Percentiles rank a stretch among this genome's conserved stretches.
Evolutionary conservation across 139 green algal species (phyloP).

Genomic region (Picochlorum sp.): DNA sequence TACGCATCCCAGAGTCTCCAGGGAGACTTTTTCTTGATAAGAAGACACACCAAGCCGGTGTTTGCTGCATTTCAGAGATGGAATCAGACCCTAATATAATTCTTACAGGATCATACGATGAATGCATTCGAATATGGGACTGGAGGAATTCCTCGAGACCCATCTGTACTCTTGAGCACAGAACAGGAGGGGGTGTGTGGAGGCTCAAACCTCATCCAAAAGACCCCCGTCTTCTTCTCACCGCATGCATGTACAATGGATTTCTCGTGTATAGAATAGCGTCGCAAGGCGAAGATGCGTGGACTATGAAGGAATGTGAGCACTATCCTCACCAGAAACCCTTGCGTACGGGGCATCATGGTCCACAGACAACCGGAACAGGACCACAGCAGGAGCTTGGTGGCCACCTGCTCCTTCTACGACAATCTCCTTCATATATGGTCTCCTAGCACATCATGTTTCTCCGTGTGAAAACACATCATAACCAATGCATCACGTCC

Average conservation of each 20-base stretch:
- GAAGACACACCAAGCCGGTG: conserved; percentile 61
- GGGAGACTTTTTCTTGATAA: conserved; percentile 6
- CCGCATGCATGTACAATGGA: conserved; percentile 79
- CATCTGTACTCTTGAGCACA: conserved; percentile 19
- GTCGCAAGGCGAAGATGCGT: not conserved
- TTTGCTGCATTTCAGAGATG: conserved; percentile 66
- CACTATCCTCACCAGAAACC: conserved; percentile 28
- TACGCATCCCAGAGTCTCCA: not conserved
- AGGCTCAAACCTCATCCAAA: conserved; percentile 63
- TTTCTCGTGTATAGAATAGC: conserved; percentile 36
- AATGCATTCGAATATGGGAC: conserved; percentile 75
- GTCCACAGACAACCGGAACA: conserved; percentile 5
- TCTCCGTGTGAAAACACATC: too few relatives aligned
- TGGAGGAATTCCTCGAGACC: conserved; percentile 27
- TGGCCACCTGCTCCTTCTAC: conserved; percentile 34
- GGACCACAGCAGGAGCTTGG: not conserved
- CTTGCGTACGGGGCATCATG: conserved; percentile 42
- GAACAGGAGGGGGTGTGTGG: conserved; percentile 75
- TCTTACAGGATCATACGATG: conserved; percentile 81
- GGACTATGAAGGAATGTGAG: not conserved
- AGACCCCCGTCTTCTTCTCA: conserved; percentile 44
- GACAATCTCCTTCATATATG: conserved; percentile 36
- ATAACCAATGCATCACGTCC: too few relatives aligned
- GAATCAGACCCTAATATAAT: conserved; percentile 39
- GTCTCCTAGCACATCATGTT: not conserved